Evolutionary conservation across 805 yeast species (phyloP).

Genomic region (Allodekkera sacchari): DNA sequence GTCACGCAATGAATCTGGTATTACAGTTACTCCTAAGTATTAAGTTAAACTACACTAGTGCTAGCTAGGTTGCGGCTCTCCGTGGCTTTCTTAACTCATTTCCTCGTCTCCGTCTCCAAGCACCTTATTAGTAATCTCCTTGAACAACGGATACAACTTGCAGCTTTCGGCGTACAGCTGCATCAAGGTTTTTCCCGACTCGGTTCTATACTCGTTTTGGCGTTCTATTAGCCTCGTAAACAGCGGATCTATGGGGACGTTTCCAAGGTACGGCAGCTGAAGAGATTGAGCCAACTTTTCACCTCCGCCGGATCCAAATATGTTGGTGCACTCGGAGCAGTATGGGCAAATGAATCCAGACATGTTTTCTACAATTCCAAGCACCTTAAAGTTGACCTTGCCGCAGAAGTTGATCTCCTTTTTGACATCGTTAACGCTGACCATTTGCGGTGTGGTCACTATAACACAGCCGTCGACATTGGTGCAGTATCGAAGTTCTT

Average conservation of each 20-base stretch:
- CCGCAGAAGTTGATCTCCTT: constrained; percentile 89
- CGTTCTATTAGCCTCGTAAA: constrained; percentile 84
- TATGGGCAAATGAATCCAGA: constrained; percentile 93
- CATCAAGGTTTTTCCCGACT: constrained; percentile 25
- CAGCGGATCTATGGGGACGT: constrained; percentile 86
- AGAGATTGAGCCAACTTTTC: constrained; percentile 53
- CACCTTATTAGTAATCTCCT: constrained; percentile 33
- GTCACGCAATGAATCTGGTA: no score
- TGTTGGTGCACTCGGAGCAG: constrained; percentile 86
- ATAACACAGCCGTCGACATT: constrained; percentile 87
- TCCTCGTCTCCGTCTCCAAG: no score
- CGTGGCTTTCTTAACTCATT: no score
- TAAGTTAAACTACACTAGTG: no score
- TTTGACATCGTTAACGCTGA: constrained; percentile 88
- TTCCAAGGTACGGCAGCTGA: constrained; percentile 66
- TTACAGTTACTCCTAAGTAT: no score
- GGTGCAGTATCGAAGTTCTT: constrained; percentile 60
- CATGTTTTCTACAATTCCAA: constrained; percentile 95
- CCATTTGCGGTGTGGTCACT: constrained; percentile 94
- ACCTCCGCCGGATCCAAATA: constrained; percentile 94
- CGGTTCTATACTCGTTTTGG: constrained; percentile 56
- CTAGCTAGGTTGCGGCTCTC: no score
- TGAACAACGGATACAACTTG: constrained; percentile 36
- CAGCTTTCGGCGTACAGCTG: constrained; percentile 30
- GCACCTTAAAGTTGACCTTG: constrained; percentile 68